Evolutionary conservation across 441 rosid species (phyloP), one percentile per base, ranked within the genome.

Genomic region (Corymbia citriodora): DNA sequence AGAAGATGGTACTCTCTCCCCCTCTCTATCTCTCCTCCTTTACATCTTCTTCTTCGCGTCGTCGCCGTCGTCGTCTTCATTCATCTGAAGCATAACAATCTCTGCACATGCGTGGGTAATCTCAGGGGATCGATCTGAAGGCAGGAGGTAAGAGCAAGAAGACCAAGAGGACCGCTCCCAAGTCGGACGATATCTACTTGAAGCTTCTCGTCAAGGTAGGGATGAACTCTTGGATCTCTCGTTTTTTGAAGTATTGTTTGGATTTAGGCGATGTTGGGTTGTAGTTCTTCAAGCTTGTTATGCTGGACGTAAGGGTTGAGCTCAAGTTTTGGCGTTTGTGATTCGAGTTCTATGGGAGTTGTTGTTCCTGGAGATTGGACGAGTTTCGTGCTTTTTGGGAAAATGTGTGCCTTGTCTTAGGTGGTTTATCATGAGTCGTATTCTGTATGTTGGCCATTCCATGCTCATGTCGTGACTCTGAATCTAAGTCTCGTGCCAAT

Each of bases 141-240:
- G 97, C 96, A 50, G 98, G 98, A 7, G 98, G 98, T 49, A 96
- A 95, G 95, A 95, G 95, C 91, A 96, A 95, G 94, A 95, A 94
- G 95, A 93, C 97, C 54, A 94, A 95, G 94, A 92, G 97, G 52
- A 95, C 96, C 27, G 96, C 96, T 6, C 98, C 97, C 1, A 96
- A 95, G 88, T 96, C 98, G 8, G 94, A 96, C 23, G 96, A 96
- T 94, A 91, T 95, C 87, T 96, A 96, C 88, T 95, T 96, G 92
- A 96, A 96, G 94, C 96, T 95, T 88, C 94, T 96, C 72, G 96
- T 96, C 91, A 96, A 96, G 97, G 97, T 95, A 31, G 7, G 86
- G 53, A 0, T 25, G 53, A 81, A 2, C 31, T 0, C 31, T 25
- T 16, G 53, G 9, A 81, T 81, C 86, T 48, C 53, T 81, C 7